Base-by-base conservation (phyloP, 1,284 basidiomycete species). In the Sporisorium reilianum region DNA sequence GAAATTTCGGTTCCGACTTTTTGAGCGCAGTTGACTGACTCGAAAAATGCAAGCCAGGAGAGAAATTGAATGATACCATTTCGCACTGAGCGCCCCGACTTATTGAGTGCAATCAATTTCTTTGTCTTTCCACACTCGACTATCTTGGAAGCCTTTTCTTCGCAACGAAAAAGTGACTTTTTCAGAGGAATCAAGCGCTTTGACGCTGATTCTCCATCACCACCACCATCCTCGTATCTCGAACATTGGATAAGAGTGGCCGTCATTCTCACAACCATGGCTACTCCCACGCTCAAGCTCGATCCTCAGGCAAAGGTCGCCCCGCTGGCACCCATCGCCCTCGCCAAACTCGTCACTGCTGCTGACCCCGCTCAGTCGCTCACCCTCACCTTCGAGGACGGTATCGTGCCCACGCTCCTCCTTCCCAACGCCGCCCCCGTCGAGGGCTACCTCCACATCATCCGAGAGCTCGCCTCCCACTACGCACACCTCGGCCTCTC, bases 231-330 rank as follows among this genome's bases (percentile, higher is more conserved):
- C 49, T 49, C 45, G 8, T 10, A 52, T 44, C 58, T 59, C 52
- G 50, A 26, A 38, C 58, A 23, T 34, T 10, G 42, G 57, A 54
- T 40, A 34, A 56, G 52, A 63, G 51, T 52, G 66, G 34, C 32
- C 30, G 44, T 16, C 44, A 45, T 7, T 26, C 23, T 20, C 41
- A n/a, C 52, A 54, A 45, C 57, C 62, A 67, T 68, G 61, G 51
- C 68, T 56, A 53, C 74, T 52, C 74, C 74, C 40, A 66, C 65
- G 44, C 66, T 78, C 55, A 73, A 64, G 60, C 64, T 78, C 54
- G 77, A 78, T 52, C 73, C 77, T 28, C 63, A 72, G 66, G 73
- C 77, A 63, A 75, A 73, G 69, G 66, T 76, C 49, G 67, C 77
- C 16, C 77, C 77, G 22, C 64, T 78, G 22, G 77, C 77, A n/a